phyloP scores from a whole-genome alignment of 441 rosid species.

The Adansonia grandidieri region DNA sequence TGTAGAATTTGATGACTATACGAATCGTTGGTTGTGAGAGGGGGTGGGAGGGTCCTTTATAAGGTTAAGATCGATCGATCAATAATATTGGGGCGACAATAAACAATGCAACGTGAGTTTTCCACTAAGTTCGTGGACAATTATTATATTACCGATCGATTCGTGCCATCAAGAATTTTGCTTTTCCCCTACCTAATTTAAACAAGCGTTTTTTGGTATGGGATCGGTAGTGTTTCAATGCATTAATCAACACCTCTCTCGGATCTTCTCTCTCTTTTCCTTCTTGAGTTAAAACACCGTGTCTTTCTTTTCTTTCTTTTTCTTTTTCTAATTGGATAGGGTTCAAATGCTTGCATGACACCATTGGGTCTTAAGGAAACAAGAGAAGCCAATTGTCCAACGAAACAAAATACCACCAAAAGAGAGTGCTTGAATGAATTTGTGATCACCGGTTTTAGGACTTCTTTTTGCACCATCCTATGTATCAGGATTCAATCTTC shows the following conservation, averaged over 20 bases:
- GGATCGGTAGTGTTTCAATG: not conserved
- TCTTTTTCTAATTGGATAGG: slow-evolving; percentile 23
- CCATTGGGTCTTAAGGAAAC: not conserved
- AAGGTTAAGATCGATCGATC: slow-evolving; percentile 25
- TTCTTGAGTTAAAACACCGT: not conserved
- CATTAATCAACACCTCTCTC: not conserved
- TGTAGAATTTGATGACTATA: slow-evolving; percentile 47
- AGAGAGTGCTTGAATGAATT: not conserved
- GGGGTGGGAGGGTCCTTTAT: slow-evolving; percentile 5
- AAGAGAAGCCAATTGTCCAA: not conserved
- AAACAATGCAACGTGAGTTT: slow-evolving; percentile 64
- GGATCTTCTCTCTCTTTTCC: slow-evolving; percentile 20
- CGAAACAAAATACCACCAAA: not conserved
- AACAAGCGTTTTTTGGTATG: not conserved
- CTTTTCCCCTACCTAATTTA: slow-evolving; percentile 29
- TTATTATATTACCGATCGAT: slow-evolving; percentile 14
- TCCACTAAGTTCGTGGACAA: slow-evolving; percentile 46
- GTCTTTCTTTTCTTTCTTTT: not conserved
- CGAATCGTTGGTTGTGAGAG: slow-evolving; percentile 44
- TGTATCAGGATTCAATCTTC: too few relatives aligned
- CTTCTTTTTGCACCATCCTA: too few relatives aligned
- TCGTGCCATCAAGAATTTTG: slow-evolving; percentile 15
- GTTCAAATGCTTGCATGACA: slow-evolving; percentile 1
- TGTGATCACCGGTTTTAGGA: too few relatives aligned
- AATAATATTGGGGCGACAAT: slow-evolving; percentile 58